A percentile compares a stretch with the other conserved stretches of the same genome.
phyloP scores from a whole-genome alignment of 495 filamentous ascomycete species.

The Geopyxis carbonaria region DNA sequence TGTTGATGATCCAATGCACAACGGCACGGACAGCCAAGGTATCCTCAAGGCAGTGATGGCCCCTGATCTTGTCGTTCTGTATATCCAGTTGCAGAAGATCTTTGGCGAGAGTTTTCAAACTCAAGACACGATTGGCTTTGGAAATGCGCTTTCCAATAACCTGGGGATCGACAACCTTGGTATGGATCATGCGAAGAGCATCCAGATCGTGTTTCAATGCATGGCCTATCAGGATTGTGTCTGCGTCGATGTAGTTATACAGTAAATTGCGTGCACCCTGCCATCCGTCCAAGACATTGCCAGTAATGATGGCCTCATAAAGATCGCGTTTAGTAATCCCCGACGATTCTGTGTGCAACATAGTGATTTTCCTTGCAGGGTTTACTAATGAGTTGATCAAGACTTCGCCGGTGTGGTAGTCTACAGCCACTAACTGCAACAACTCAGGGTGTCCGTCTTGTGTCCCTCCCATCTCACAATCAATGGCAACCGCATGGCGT shows the following conservation, averaged over 20 bases:
- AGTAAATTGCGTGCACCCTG: conserved; percentile 27
- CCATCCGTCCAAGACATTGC: too few species aligned
- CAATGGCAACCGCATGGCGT: conserved; percentile 16
- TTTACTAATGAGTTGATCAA: conserved; percentile 30
- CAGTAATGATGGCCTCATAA: too few species aligned
- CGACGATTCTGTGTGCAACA: neutral
- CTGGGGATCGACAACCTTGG: conserved; percentile 30
- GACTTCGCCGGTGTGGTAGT: conserved; percentile 30
- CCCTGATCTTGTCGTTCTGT: conserved; percentile 21
- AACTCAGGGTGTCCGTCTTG: neutral
- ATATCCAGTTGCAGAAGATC: conserved; percentile 25
- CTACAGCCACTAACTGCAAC: conserved; percentile 19
- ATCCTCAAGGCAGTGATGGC: conserved; percentile 31
- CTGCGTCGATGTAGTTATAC: conserved; percentile 27
- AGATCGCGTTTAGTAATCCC: too few species aligned
- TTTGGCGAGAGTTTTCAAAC: conserved; percentile 26
- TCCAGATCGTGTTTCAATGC: conserved; percentile 30
- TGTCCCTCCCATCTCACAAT: conserved; percentile 21
- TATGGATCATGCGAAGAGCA: conserved; percentile 30
- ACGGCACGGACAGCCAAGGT: conserved; percentile 28
- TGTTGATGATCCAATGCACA: conserved; percentile 27
- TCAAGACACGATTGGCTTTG: neutral
- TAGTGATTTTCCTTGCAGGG: neutral
- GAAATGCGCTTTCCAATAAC: conserved; percentile 3
- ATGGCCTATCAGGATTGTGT: conserved; percentile 34